phyloP scores from a whole-genome alignment of 2,329 filamentous ascomycete species.

The Colletotrichum somersetense region DNA sequence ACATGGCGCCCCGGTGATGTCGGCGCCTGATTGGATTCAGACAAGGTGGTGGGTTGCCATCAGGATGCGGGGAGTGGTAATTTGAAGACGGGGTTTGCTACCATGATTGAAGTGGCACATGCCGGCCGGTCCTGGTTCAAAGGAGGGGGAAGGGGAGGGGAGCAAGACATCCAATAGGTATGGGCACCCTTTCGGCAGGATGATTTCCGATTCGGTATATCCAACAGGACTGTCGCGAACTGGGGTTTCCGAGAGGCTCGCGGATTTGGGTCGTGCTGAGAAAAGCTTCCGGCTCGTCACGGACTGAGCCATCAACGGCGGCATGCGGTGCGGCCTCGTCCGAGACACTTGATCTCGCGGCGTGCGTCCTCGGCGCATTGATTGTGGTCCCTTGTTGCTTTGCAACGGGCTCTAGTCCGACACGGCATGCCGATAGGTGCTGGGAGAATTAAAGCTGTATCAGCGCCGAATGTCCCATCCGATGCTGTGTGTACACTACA shows the following conservation, averaged over 20 bases:
- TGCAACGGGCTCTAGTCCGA: background rate
- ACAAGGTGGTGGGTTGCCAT: slow-evolving; percentile 29
- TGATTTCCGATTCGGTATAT: slow-evolving; percentile 24
- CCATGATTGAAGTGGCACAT: slow-evolving; percentile 18
- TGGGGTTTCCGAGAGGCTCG: background rate
- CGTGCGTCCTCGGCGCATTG: background rate
- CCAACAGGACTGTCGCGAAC: background rate
- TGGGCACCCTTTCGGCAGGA: slow-evolving; percentile 8
- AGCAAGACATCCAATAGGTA: background rate
- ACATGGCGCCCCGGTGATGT: slow-evolving; percentile 37
- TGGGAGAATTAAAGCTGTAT: background rate
- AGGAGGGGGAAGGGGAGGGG: background rate
- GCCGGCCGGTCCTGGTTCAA: slow-evolving; percentile 6
- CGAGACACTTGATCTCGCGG: background rate
- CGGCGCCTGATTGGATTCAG: slow-evolving; percentile 32
- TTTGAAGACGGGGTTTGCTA: slow-evolving; percentile 8
- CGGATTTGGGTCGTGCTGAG: background rate
- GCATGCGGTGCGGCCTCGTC: background rate
- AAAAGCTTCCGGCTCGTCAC: slow-evolving; percentile 11
- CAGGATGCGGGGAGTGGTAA: slow-evolving; percentile 38
- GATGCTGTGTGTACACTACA: background rate
- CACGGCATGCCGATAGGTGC: background rate
- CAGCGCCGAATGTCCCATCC: background rate
- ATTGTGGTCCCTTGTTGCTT: background rate
- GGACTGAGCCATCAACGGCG: background rate